phyloP scores from a whole-genome alignment of 768 basidiomycete genomes.

The Boletus pseudo-olivaceus region DNA sequence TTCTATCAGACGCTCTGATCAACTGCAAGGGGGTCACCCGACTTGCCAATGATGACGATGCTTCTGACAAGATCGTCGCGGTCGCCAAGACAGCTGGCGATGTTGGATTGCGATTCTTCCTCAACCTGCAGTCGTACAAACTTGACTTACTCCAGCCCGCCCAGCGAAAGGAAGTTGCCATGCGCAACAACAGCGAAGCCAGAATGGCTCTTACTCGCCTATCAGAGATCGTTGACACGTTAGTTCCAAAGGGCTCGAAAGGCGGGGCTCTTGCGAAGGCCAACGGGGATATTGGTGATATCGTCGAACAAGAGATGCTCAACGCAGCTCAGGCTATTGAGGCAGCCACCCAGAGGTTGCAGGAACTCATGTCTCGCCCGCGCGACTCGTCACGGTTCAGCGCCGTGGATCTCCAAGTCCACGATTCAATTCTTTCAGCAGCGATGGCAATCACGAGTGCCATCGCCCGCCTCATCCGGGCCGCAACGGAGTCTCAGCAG shows the following conservation, averaged over 20 bases:
- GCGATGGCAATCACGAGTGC: conserved; percentile 95
- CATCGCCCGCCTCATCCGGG: conserved; percentile 90
- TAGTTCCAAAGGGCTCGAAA: conserved; percentile 82
- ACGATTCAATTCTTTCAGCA: conserved; percentile 93
- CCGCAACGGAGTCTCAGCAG: conserved; percentile 96
- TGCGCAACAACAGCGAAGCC: conserved; percentile 85
- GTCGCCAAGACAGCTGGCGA: conserved; percentile 87
- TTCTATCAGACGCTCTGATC: conserved; percentile 84
- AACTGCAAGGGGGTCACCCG: conserved; percentile 97
- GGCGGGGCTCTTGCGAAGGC: conserved; percentile 64
- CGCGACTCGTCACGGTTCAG: conserved; percentile 84
- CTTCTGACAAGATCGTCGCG: conserved; percentile 82
- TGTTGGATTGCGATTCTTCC: conserved; percentile 86
- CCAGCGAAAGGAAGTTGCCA: conserved; percentile 81
- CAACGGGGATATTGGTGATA: conserved; percentile 91
- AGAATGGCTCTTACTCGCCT: conserved; percentile 80
- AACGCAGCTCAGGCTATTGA: conserved; percentile 93
- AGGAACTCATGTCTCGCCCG: conserved; percentile 88
- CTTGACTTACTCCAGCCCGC: conserved; percentile 71
- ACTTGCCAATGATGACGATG: conserved; percentile 86
- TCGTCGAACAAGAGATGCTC: conserved; percentile 96
- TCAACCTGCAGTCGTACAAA: conserved; percentile 94
- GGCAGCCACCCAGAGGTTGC: conserved; percentile 82
- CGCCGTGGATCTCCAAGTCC: conserved; percentile 91
- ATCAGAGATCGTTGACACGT: conserved; percentile 79